Percentiles rank a stretch among this genome's conserved stretches.
Conservation (phyloP, 2,329 filamentous ascomycete species). For the Calonectria leucothoes region DNA sequence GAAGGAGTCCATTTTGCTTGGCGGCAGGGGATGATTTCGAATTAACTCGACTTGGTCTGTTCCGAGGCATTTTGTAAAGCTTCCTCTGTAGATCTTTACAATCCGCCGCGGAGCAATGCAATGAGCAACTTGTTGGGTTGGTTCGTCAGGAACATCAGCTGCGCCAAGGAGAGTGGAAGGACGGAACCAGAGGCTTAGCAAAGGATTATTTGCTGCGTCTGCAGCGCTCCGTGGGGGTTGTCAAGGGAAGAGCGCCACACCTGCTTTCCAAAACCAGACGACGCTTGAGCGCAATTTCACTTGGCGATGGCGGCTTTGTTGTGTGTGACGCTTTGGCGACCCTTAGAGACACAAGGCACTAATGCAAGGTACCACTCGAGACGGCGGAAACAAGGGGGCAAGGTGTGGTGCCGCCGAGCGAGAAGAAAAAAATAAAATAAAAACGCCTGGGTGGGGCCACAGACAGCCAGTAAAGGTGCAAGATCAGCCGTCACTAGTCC, state of each 20-base stretch:
- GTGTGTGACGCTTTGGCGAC: neutral
- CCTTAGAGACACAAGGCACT: constrained; percentile 8
- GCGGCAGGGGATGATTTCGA: neutral
- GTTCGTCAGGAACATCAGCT: neutral
- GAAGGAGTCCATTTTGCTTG: neutral
- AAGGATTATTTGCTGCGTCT: neutral
- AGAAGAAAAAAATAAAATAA: constrained; percentile 28
- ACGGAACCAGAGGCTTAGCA: neutral
- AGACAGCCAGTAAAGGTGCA: constrained; percentile 20
- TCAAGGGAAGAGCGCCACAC: neutral
- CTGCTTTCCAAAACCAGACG: neutral
- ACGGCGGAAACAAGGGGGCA: neutral
- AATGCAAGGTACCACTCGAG: constrained; percentile 22
- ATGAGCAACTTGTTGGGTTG: neutral
- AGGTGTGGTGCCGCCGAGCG: constrained; percentile 8
- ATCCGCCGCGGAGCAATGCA: neutral
- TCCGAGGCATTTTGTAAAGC: neutral
- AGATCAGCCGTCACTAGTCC: constrained; percentile 36
- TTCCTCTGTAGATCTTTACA: neutral
- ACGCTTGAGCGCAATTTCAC: constrained; percentile 23
- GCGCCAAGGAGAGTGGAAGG: neutral
- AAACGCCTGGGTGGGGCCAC: constrained; percentile 35
- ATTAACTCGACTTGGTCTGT: neutral
- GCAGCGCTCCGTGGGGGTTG: neutral
- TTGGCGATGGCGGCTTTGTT: constrained; percentile 6